Base-by-base conservation (phyloP, 495 filamentous ascomycete species). In the Neurospora sp. region DNA sequence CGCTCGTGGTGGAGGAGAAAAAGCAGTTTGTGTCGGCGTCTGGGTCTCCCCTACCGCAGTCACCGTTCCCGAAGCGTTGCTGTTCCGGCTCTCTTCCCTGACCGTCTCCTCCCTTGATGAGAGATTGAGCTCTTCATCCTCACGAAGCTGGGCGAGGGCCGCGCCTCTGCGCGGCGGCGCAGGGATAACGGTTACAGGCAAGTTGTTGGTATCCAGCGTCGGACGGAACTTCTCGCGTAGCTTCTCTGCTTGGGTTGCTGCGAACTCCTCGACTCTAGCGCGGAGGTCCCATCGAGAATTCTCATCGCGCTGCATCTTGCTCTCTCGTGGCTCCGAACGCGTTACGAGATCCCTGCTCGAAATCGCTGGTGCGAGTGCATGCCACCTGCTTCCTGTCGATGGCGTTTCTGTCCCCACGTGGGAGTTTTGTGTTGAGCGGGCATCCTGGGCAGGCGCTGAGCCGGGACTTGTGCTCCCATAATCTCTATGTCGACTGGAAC, bases 141-240 rank as follows among this genome's bases (percentile, higher is more conserved):
- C 83, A 27, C 83, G 70, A 35, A 86, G 72, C 73, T 82, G 82
- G 31, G 83, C 84, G 7, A 86, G 76, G 9, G 83, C 84, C 0
- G 84, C 83, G 2, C 85, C 85, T 27, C 82, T 78, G 0, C 85
- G 80, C 14, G 84, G 80, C 44, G 84, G 85, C 0, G 85, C 85
- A 7, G 84, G 84, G 27, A 87, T 86, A 5, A 87, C 82, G 39
- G 79, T 84, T n/a, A 86, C 81, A 7, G 85, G 85, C 69, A 87
- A 74, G 73, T 82, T 85, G 70, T 83, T 81, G 14, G 84, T 87
- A 71, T 86, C 84, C 1, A 83, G 83, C 1, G 83, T 83, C 37
- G 84, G 82, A 9, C 83, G 78, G 69, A 87, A 78, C 73, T 75
- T 80, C 69, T 85, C 84, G 8, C 84, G 78, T 8, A 85, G 74